phyloP scores from a whole-genome alignment of 2,329 filamentous ascomycete species.

The Pseudogymnoascus pannorum region DNA sequence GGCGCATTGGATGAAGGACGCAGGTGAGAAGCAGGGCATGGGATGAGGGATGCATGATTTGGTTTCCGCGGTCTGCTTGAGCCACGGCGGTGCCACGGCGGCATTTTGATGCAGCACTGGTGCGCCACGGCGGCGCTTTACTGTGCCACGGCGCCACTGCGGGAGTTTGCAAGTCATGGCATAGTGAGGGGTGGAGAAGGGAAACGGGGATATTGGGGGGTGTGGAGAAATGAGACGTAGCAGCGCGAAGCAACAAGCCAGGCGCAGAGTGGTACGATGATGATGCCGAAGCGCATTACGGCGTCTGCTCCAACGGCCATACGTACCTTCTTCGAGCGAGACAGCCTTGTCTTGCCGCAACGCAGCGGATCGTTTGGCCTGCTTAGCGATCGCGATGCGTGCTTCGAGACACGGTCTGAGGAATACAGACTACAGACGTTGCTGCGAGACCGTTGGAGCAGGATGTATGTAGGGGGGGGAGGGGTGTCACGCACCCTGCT shows the following conservation, averaged over 20 bases:
- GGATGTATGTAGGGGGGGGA: neutral
- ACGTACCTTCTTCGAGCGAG: neutral
- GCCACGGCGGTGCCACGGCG: neutral
- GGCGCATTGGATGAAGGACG: no score
- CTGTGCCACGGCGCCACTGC: neutral
- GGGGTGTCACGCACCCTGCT: neutral
- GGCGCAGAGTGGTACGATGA: neutral
- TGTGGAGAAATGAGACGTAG: neutral
- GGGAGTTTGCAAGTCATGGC: neutral
- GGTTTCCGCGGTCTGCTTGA: no score
- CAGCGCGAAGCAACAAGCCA: no score
- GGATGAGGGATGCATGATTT: no score
- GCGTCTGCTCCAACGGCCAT: neutral
- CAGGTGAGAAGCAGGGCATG: no score
- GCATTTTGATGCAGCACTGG: neutral
- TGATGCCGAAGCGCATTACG: neutral
- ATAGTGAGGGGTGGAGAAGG: neutral
- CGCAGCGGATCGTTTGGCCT: no score
- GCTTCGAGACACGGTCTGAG: neutral
- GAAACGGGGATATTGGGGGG: no score
- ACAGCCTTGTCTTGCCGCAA: neutral
- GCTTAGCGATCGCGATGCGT: no score
- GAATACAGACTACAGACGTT: no score
- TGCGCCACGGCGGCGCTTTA: neutral
- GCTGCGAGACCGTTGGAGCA: neutral